Percentiles rank a stretch among this genome's conserved stretches.
phyloP scores from a whole-genome alignment of 805 yeast genomes.

The Starmerella bacillaris region DNA sequence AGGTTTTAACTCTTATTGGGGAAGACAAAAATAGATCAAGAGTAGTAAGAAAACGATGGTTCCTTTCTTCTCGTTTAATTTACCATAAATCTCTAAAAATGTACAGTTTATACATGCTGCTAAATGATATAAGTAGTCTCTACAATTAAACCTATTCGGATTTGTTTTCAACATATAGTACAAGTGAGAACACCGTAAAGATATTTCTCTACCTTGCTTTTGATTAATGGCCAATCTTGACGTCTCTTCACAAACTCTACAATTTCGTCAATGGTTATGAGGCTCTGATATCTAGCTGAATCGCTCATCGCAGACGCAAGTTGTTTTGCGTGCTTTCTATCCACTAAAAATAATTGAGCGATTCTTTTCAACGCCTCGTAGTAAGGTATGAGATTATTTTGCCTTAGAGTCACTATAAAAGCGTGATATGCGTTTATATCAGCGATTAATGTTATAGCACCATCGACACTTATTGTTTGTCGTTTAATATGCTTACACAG shows the following conservation, averaged over 20 bases:
- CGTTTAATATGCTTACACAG: slow-evolving; percentile 62
- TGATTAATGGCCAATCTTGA: slow-evolving; percentile 66
- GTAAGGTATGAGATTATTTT: slow-evolving; percentile 42
- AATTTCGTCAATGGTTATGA: slow-evolving; percentile 84
- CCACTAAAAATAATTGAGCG: slow-evolving; percentile 66
- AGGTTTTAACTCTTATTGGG: too few relatives aligned
- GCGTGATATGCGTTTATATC: slow-evolving; percentile 67
- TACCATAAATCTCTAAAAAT: too few relatives aligned
- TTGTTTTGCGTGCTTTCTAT: slow-evolving; percentile 57
- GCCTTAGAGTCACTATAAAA: slow-evolving; percentile 41
- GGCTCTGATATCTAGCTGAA: slow-evolving; percentile 68
- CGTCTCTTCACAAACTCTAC: slow-evolving; percentile 78
- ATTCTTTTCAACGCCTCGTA: slow-evolving; percentile 67
- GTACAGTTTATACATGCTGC: too few relatives aligned
- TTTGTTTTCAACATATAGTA: slow-evolving; percentile 4
- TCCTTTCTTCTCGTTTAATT: too few relatives aligned
- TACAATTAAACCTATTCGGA: too few relatives aligned
- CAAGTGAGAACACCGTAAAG: slow-evolving; percentile 69
- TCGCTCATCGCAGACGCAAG: slow-evolving; percentile 72
- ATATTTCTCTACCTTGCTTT: slow-evolving; percentile 73
- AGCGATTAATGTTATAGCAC: slow-evolving; percentile 65
- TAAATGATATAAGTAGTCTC: too few relatives aligned
- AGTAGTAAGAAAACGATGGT: too few relatives aligned
- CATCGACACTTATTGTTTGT: slow-evolving; percentile 54
- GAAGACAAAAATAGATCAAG: too few relatives aligned